Evolutionary conservation across 306 rosid species (phyloP), one percentile per base, ranked within the genome.

Genomic region (Trifolium pratense): DNA sequence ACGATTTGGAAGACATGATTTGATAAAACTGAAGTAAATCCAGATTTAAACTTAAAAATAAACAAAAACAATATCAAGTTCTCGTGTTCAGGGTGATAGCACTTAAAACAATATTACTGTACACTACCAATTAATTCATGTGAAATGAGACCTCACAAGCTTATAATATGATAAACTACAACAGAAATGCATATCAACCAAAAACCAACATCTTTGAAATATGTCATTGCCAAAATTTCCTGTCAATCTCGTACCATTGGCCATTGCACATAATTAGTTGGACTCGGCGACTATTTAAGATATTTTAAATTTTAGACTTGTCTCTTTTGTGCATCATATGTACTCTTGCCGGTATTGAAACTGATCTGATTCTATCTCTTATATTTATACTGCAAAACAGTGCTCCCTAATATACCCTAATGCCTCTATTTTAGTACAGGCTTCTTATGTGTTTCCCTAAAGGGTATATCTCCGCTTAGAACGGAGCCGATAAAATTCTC

Each of bases 401-500:
- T 16, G 55, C 29, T 40, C 21, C 31, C 66, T 64, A 13, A 58
- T 1, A 55, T 55, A 55, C 32, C 14, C 68, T n/a, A 45, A 26
- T 18, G 45, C 57, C n/a, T 77, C 86, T 84, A 89, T 73, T 76
- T 84, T 15, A 91, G 80, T 4, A 63, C 21, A 25, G 98, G 97
- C 57, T 75, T 89, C 72, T 84, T 81, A 31, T 65, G 81, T 46
- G 89, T 88, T 75, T 84, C 96, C 59, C 84, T 80, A 70, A 91
- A 94, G 6, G 74, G 83, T 75, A 86, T 32, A 71, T 94, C 98
- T 32, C 98, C 98, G 32, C 84, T 91, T 17, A 89, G 88, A 56
- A 91, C 84, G 14, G 95, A 91, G 39, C 92, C 58, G 52, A 94
- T 77, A n/a, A 91, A 94, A 71, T 17, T 77, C 85, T 94, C 98